A percentile compares a stretch with the other conserved stretches of the same genome.
Evolutionary conservation across 345 rosid genomes (phyloP).

Genomic region (Diplotaxis tenuifolia): DNA sequence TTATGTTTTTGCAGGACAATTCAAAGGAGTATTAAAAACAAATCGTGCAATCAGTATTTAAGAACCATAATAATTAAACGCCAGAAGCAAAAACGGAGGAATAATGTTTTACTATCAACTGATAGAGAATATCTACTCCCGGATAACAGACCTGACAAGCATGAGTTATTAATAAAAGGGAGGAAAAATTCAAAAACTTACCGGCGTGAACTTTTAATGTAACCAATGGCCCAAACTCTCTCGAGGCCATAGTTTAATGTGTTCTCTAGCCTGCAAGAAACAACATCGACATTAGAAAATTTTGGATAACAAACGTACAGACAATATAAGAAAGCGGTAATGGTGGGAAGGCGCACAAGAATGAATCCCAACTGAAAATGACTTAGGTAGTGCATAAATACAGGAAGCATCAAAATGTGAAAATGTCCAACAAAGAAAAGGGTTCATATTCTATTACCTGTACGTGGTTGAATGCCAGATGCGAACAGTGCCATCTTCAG

Average conservation of each 20-base stretch:
- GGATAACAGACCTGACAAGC: constrained; percentile 12
- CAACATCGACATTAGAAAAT: constrained; percentile 3
- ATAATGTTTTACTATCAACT: not conserved
- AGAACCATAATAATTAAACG: constrained; percentile 15
- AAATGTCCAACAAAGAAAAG: not conserved
- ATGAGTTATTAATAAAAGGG: not conserved
- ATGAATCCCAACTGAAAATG: not conserved
- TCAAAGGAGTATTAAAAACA: not conserved
- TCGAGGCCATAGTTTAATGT: not conserved
- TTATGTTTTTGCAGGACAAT: not conserved
- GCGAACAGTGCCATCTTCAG: not conserved
- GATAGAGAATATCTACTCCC: constrained; percentile 12
- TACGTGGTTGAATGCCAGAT: not conserved
- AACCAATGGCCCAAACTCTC: constrained; percentile 60
- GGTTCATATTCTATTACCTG: not conserved
- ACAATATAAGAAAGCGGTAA: constrained; percentile 1
- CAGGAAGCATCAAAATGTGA: not conserved
- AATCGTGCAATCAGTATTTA: not conserved
- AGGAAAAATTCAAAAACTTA: constrained; percentile 34
- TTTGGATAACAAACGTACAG: constrained; percentile 1
- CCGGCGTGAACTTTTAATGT: constrained; percentile 87
- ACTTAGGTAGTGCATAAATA: not conserved
- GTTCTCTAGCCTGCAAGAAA: constrained; percentile 57
- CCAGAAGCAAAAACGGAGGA: no score
- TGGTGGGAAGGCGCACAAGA: not conserved